These are phyloP conservation scores for Pelagophyceae sp. DNA, from an alignment of 352 stramenopile genomes.

Conservation along the genomic window DNA sequence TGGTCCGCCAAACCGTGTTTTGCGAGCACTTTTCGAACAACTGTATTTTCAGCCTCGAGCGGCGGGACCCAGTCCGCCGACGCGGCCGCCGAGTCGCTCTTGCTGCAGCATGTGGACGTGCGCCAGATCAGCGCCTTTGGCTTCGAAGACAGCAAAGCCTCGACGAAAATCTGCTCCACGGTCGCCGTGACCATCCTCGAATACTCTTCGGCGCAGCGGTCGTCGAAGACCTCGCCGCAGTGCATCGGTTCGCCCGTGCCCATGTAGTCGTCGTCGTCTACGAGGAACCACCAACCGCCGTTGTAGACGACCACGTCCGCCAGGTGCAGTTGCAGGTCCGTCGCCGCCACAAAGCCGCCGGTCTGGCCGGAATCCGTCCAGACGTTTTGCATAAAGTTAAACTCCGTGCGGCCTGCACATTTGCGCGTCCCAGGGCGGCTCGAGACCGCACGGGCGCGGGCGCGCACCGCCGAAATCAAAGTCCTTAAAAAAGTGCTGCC, in stretches of 20 bases:
- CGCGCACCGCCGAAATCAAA: neutral
- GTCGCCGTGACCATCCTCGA: neutral
- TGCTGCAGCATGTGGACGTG: neutral
- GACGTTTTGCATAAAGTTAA: neutral
- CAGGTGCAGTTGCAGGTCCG: too few species aligned
- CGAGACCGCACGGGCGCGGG: too few species aligned
- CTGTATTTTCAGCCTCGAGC: neutral
- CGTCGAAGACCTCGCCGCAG: neutral
- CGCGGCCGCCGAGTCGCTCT: neutral
- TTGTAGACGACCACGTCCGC: neutral
- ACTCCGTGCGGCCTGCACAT: too few species aligned
- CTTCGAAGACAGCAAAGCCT: neutral
- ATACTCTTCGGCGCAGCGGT: neutral
- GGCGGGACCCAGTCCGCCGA: neutral
- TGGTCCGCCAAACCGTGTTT: neutral
- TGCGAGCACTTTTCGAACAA: neutral
- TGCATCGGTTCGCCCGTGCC: neutral
- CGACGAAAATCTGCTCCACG: neutral
- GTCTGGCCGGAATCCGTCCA: neutral
- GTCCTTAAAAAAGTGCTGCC: neutral
- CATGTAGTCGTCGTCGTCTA: neutral
- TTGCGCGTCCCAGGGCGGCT: too few species aligned
- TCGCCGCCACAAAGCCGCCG: neutral
- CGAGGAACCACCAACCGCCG: neutral
- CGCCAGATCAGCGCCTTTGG: neutral